Conservation (phyloP, 345 rosid species). For the Laguncularia racemosa region DNA sequence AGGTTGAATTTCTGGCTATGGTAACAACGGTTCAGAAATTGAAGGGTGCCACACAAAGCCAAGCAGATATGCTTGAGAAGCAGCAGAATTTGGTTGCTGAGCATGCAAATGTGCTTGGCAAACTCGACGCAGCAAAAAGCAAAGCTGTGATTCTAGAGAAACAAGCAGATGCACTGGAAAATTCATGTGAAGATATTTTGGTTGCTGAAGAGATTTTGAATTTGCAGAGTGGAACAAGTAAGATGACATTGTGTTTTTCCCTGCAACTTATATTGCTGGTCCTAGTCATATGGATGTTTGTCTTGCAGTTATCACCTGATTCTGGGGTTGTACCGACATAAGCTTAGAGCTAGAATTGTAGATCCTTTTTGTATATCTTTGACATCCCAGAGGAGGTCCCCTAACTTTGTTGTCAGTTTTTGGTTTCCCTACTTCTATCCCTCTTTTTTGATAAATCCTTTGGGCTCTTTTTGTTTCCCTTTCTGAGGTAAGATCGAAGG, state of each 20-base stretch:
- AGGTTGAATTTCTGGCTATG: slow-evolving; percentile 56
- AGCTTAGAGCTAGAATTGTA: no score
- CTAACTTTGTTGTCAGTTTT: no score
- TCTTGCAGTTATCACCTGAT: slow-evolving; percentile 29
- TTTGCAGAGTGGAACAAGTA: slow-evolving; percentile 39
- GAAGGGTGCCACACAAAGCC: slow-evolving; percentile 25
- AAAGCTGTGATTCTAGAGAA: slow-evolving; percentile 40
- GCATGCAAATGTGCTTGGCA: slow-evolving; percentile 28
- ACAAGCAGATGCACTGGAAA: slow-evolving; percentile 46
- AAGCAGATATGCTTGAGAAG: slow-evolving; percentile 25
- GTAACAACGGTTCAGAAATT: slow-evolving; percentile 31
- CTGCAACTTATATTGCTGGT: slow-evolving; percentile 51
- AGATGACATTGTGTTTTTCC: slow-evolving; percentile 38
- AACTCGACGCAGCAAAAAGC: slow-evolving; percentile 40
- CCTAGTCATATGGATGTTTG: slow-evolving; percentile 33
- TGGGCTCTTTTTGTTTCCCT: no score
- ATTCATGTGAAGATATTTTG: slow-evolving; percentile 29
- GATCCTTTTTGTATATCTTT: no score
- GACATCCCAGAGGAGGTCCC: no score
- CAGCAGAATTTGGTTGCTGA: slow-evolving; percentile 34
- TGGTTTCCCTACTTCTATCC: no score
- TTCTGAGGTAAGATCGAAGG: no score
- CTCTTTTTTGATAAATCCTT: no score
- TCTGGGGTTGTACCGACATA: no score
- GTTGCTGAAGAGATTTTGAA: slow-evolving; percentile 40